Evolutionary conservation across 2,329 filamentous ascomycete genomes (phyloP).

Genomic region (Tricladium varicosporioides): DNA sequence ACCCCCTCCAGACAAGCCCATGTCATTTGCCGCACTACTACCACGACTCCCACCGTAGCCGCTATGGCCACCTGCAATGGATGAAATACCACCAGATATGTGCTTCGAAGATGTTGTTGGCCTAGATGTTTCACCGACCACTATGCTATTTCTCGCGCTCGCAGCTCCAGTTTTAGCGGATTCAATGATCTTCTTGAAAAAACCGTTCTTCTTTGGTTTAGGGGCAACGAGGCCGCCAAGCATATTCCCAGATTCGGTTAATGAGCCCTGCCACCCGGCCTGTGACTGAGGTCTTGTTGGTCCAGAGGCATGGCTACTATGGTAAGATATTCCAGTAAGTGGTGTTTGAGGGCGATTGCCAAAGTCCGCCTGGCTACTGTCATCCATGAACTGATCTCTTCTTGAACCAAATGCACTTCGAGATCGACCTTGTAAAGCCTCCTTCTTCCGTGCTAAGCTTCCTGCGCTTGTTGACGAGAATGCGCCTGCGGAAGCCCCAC

Average conservation of each 20-base stretch:
- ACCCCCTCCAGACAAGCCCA: conserved; percentile 58
- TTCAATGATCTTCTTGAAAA: conserved; percentile 94
- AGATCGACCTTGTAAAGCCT: conserved; percentile 46
- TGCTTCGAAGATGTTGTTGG: conserved; percentile 32
- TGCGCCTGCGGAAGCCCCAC: conserved; percentile 82
- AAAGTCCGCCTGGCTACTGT: conserved; percentile 29
- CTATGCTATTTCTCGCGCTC: conserved; percentile 82
- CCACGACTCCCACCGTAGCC: conserved; percentile 39
- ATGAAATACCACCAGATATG: conserved; percentile 39
- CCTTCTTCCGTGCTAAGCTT: conserved; percentile 78
- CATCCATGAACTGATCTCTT: conserved; percentile 39
- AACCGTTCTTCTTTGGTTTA: conserved; percentile 79
- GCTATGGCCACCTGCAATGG: conserved; percentile 54
- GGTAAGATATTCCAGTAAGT: conserved; percentile 81
- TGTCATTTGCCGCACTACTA: conserved; percentile 61
- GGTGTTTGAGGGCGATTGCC: conserved; percentile 61
- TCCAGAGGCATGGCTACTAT: conserved; percentile 73
- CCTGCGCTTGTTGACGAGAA: conserved; percentile 96
- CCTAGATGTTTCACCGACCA: conserved; percentile 51
- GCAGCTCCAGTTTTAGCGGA: conserved; percentile 92
- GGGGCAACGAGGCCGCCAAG: conserved; percentile 77
- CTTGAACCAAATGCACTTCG: conserved; percentile 64
- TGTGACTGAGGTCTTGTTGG: conserved; percentile 58
- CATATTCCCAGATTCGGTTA: conserved; percentile 63
- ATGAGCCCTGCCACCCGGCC: conserved; percentile 52